Evolutionary conservation across 2,329 filamentous ascomycete species (phyloP).

Genomic region (Teratosphaeriaceae sp.): DNA sequence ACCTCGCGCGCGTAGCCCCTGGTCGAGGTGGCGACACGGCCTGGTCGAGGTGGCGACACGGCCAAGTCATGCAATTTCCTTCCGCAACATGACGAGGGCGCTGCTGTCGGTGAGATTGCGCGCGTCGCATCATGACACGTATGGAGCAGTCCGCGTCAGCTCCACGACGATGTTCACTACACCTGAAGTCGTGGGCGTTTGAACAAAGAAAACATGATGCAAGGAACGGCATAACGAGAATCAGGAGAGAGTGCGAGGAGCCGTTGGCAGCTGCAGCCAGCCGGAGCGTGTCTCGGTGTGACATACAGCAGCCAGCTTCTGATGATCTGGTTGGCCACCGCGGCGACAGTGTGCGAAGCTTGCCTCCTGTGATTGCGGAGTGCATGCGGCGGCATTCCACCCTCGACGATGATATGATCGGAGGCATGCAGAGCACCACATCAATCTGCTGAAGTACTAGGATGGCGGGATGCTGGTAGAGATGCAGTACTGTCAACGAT

Average conservation of each 20-base stretch:
- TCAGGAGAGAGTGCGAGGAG: background rate
- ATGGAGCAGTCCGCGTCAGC: background rate
- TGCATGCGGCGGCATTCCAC: background rate
- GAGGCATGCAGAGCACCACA: background rate
- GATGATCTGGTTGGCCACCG: slow-evolving; percentile 1
- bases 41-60: too few species aligned
- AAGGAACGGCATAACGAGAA: background rate
- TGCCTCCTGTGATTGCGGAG: too few species aligned
- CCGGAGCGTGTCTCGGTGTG: slow-evolving; percentile 1
- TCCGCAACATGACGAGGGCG: too few species aligned
- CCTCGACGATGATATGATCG: too few species aligned
- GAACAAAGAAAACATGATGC: background rate
- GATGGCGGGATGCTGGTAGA: background rate
- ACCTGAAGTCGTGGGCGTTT: background rate
- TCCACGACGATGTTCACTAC: background rate
- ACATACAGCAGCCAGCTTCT: background rate
- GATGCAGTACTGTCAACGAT: background rate
- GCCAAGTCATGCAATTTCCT: too few species aligned
- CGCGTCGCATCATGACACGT: background rate
- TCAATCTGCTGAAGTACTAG: background rate
- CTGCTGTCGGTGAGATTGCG: too few species aligned
- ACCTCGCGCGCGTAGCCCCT: too few species aligned
- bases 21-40: too few species aligned
- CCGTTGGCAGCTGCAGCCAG: background rate
- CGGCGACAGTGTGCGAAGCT: background rate